phyloP scores from a whole-genome alignment of 495 filamentous ascomycete species.

The Delitschia confertaspora region DNA sequence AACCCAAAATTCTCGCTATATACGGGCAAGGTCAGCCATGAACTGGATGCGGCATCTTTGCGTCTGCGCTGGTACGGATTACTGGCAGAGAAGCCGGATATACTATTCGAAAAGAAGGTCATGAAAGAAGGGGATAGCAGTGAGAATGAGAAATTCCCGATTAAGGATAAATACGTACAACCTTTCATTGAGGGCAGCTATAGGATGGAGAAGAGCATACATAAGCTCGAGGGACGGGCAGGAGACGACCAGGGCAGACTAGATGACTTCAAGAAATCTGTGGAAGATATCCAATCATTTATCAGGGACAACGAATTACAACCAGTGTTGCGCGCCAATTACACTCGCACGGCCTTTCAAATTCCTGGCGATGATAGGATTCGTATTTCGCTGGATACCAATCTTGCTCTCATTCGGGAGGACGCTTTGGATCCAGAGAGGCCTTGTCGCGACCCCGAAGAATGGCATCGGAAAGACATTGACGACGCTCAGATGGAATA shows the following conservation, averaged over 20 bases:
- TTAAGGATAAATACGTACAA: slow-evolving; percentile 92
- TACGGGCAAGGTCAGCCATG: slow-evolving; percentile 68
- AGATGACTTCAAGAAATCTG: slow-evolving; percentile 59
- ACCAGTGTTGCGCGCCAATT: slow-evolving; percentile 84
- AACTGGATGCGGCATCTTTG: slow-evolving; percentile 70
- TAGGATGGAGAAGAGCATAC: slow-evolving; percentile 79
- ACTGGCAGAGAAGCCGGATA: slow-evolving; percentile 63
- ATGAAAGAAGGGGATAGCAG: slow-evolving; percentile 65
- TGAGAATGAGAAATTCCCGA: slow-evolving; percentile 64
- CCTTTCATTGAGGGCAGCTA: slow-evolving; percentile 81
- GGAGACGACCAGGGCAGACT: slow-evolving; percentile 52
- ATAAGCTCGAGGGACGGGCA: slow-evolving; percentile 66
- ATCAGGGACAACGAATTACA: slow-evolving; percentile 68
- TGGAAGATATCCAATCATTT: slow-evolving; percentile 70
- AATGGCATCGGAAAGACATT: slow-evolving; percentile 89
- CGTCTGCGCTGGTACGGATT: slow-evolving; percentile 89
- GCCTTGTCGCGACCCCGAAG: slow-evolving; percentile 75
- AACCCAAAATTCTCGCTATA: slow-evolving; percentile 78
- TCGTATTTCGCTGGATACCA: slow-evolving; percentile 84
- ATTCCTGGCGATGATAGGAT: slow-evolving; percentile 88
- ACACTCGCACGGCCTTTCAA: slow-evolving; percentile 91
- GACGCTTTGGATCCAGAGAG: slow-evolving; percentile 74
- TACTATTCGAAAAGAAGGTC: slow-evolving; percentile 82
- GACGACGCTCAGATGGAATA: slow-evolving; percentile 74
- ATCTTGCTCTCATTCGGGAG: slow-evolving; percentile 86